Percentiles rank a stretch among this genome's conserved stretches.
These are phyloP conservation scores for Wilhelminamyces savonicus DNA, from an alignment of 805 yeast genomes.

Conservation along the genomic window DNA sequence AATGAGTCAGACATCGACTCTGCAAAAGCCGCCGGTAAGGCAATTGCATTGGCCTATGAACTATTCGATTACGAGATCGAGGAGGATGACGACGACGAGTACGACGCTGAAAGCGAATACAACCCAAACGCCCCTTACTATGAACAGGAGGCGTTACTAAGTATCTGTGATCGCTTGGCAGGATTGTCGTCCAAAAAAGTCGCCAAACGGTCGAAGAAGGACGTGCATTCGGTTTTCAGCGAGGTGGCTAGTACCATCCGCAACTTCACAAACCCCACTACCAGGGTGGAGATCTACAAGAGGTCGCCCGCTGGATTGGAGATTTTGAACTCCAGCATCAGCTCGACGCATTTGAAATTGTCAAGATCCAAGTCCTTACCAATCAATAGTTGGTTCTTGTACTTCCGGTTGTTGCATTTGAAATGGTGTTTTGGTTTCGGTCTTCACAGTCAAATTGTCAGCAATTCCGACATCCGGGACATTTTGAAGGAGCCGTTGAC, in stretches of 20 bases:
- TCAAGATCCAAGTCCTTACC: slow-evolving; percentile 41
- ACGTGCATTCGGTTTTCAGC: slow-evolving; percentile 52
- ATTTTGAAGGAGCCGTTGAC: slow-evolving; percentile 30
- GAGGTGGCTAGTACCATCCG: slow-evolving; percentile 48
- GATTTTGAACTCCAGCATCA: slow-evolving; percentile 21
- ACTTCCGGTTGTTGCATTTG: slow-evolving; percentile 41
- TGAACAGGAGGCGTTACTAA: slow-evolving; percentile 43
- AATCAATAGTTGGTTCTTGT: slow-evolving; percentile 46
- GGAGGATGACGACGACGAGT: slow-evolving; percentile 30
- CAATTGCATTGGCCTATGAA: slow-evolving; percentile 53
- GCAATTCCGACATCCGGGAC: slow-evolving; percentile 27
- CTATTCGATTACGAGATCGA: slow-evolving; percentile 38
- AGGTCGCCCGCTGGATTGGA: slow-evolving; percentile 30
- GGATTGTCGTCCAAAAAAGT: slow-evolving; percentile 50
- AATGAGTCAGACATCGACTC: slow-evolving; percentile 38
- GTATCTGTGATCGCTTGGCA: slow-evolving; percentile 36
- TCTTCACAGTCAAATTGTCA: slow-evolving; percentile 41
- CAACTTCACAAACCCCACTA: slow-evolving; percentile 27
- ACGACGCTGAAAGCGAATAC: slow-evolving; percentile 35
- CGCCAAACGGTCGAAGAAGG: slow-evolving; percentile 58
- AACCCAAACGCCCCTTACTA: slow-evolving; percentile 45
- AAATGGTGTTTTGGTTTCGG: slow-evolving; percentile 49
- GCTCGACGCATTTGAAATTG: slow-evolving; percentile 33
- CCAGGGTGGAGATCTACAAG: slow-evolving; percentile 30
- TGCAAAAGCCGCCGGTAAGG: slow-evolving; percentile 48